phyloP scores from a whole-genome alignment of 129 eudicot genomes.

The Heracleum sosnowskyi region DNA sequence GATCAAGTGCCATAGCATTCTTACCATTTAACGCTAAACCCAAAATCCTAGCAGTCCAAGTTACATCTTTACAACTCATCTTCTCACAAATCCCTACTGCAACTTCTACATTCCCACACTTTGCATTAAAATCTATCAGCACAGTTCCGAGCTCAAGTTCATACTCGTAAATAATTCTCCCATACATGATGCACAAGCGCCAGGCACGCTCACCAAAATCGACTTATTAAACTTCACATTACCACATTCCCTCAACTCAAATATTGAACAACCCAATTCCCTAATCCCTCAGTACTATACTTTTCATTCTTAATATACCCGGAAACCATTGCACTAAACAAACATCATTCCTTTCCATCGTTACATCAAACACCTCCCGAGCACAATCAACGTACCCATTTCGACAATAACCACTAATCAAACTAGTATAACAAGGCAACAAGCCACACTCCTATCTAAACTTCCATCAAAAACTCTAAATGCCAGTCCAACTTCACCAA shows the following conservation, averaged over 20 bases:
- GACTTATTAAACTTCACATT: slow-evolving; percentile 1
- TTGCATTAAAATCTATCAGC: not conserved
- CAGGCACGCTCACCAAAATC: slow-evolving; percentile 6
- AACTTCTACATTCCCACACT: slow-evolving; percentile 14
- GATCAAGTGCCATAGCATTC: slow-evolving; percentile 23
- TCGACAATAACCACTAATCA: slow-evolving; percentile 28
- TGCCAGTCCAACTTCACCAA: slow-evolving; percentile 19
- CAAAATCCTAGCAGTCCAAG: slow-evolving; percentile 42
- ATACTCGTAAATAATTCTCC: not conserved
- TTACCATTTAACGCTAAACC: slow-evolving; percentile 35
- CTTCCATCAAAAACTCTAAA: slow-evolving; percentile 31
- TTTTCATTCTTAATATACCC: slow-evolving; percentile 23
- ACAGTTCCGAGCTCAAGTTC: not conserved
- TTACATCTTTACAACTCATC: slow-evolving; percentile 28
- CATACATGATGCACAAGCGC: not conserved
- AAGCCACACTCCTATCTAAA: slow-evolving; percentile 29
- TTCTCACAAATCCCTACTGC: slow-evolving; percentile 18
- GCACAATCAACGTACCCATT: slow-evolving; percentile 33
- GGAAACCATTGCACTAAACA: slow-evolving; percentile 35
- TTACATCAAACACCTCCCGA: slow-evolving; percentile 33
- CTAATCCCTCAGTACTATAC: not conserved
- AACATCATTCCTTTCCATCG: slow-evolving; percentile 33
- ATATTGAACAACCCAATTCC: not conserved
- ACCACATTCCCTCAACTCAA: not conserved
- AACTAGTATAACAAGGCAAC: slow-evolving; percentile 42